These are phyloP conservation scores for Fonsecaea nubica DNA, from an alignment of 2,329 filamentous ascomycete species.

Conservation along the genomic window DNA sequence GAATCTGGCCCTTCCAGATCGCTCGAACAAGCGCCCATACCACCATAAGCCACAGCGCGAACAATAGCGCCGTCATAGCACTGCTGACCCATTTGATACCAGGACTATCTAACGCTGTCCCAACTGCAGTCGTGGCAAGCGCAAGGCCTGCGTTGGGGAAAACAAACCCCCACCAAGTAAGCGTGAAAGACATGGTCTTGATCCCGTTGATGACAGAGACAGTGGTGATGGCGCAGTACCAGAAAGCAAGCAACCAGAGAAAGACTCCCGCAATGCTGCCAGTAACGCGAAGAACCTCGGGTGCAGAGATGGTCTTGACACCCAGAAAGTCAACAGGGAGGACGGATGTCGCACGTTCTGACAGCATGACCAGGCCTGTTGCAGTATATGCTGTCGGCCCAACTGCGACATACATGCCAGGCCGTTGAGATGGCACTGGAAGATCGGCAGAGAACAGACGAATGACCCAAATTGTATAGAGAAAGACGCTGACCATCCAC, in stretches of 20 bases:
- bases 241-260: conserved; percentile 28
- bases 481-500: conserved; percentile 70
- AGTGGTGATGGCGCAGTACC: conserved; percentile 27
- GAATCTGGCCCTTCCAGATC: conserved; percentile 58
- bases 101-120: conserved; percentile 57
- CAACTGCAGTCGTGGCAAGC: conserved; percentile 64
- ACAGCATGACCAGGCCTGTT: conserved; percentile 20
- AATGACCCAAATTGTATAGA: conserved; percentile 74
- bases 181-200: conserved; percentile 46
- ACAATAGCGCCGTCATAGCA: conserved; percentile 54
- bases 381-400: conserved; percentile 29
- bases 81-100: conserved; percentile 61
- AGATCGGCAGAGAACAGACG: conserved; percentile 38
- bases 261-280: conserved; percentile 17
- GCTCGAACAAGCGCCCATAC: conserved; percentile 58
- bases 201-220: conserved; percentile 11
- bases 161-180: conserved; percentile 68
- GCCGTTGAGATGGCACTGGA: conserved; percentile 6
- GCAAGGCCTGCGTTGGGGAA: conserved; percentile 71
- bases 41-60: conserved; percentile 61
- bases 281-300: conserved; percentile 14
- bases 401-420: conserved; percentile 30
- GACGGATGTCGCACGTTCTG: conserved; percentile 10
- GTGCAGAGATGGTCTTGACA: conserved; percentile 12
- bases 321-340: conserved; percentile 24